Evolutionary conservation across 257 asterid genomes (phyloP), one percentile per base, ranked within the genome.

Genomic region (Sherardia arvensis): DNA sequence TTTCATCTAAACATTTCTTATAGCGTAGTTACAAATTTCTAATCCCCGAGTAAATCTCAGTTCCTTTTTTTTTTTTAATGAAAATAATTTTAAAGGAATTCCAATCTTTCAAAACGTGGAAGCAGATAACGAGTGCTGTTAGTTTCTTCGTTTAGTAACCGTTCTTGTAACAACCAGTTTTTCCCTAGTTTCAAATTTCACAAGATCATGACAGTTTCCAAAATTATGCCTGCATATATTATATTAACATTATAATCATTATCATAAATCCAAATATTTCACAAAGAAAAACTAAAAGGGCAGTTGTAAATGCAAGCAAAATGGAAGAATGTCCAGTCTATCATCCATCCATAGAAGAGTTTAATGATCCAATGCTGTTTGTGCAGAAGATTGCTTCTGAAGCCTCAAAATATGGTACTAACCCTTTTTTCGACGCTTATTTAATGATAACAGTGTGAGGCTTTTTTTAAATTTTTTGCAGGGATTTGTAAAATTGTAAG

Each of bases 391-490:
- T 80, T 22, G 65, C 79, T 45, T 70, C 75, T 1, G 83, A 80
- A 68, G 85, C 83, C 33, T 80, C 85, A 59, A 74, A 72, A 74
- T 80, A 29, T 33, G 85, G 85, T 80, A 77, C 27, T 22, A 47
- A 43, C 22, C 22, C 4, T 47, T 47, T 27, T 56, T 26, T 26
- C 1, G 22, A 20, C 9, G 9, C 1, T 56, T 64, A 5, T n/a
- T n/a, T 5, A 27, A 20, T 2, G 49, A 9, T 7, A 17, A 25
- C 18, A 5, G 5, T 47, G 32, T 66, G 74, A 57, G n/a, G n/a
- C n/a, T n/a, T n/a, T n/a, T n/a, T n/a, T n/a, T n/a, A n/a, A n/a
- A 59, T 61, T 56, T 53, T 43, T 43, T 7, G 20, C 70, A 80
- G 83, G 85, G 54, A 80, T 80, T 49, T 80, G 83, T 9, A 80